These are phyloP conservation scores for Dendrothele bispora DNA, from an alignment of 768 basidiomycete genomes.

Conservation along the genomic window DNA sequence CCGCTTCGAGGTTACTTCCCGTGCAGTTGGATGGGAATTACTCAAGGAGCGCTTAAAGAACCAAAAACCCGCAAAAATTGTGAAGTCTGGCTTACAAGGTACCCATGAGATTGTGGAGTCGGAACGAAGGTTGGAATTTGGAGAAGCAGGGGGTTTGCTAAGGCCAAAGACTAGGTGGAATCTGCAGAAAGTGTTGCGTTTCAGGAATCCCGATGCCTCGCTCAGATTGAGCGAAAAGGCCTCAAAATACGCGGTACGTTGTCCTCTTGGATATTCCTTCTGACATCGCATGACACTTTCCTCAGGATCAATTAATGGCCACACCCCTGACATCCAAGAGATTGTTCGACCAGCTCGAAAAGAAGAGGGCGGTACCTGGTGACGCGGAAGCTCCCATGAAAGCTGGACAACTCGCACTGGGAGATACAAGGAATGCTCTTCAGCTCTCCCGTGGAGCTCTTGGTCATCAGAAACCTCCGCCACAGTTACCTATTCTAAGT, in stretches of 20 bases:
- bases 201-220: constrained; percentile 47
- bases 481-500: not conserved
- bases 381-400: constrained; percentile 24
- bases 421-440: constrained; percentile 56
- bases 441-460: constrained; percentile 56
- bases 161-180: constrained; percentile 73
- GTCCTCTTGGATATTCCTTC: not conserved
- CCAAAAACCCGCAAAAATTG: constrained; percentile 42
- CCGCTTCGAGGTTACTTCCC: constrained; percentile 84
- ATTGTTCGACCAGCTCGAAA: constrained; percentile 40
- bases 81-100: constrained; percentile 50
- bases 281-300: constrained; percentile 10
- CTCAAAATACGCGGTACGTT: constrained; percentile 64
- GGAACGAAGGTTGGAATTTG: constrained; percentile 42
- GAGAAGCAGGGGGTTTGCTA: constrained; percentile 41
- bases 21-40: constrained; percentile 84
- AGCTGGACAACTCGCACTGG: constrained; percentile 60
- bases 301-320: constrained; percentile 68
- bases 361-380: constrained; percentile 30
- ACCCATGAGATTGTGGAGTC: constrained; percentile 45
- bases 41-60: constrained; percentile 53
- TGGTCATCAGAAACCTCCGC: constrained; percentile 24
- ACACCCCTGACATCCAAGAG: constrained; percentile 54
- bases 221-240: constrained; percentile 55
- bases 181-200: constrained; percentile 71